Conservation (phyloP, 108 stramenopile genomes). For the Seminavis robusta region DNA sequence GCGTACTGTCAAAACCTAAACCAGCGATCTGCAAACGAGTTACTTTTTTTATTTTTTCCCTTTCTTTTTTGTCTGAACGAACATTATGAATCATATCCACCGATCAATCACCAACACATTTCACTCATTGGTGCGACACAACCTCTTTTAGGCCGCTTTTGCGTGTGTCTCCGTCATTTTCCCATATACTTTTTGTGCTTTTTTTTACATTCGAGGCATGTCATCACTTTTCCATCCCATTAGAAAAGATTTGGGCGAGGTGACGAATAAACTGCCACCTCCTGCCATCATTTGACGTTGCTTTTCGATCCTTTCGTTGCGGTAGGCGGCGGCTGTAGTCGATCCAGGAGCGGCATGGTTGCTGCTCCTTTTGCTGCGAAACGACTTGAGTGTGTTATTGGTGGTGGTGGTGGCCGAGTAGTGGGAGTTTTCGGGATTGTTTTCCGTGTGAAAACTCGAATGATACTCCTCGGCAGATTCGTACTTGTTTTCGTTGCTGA, state of each 20-base stretch:
- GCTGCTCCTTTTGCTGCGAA: neutral
- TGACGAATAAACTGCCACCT: slow-evolving; percentile 36
- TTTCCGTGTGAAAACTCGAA: neutral
- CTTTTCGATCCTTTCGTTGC: neutral
- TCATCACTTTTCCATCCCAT: slow-evolving; percentile 20
- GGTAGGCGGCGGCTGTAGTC: neutral
- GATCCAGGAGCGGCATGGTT: neutral
- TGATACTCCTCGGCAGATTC: neutral
- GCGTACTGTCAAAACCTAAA: too few relatives aligned
- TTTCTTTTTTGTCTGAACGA: neutral
- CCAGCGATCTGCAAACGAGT: too few relatives aligned
- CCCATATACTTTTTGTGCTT: too few relatives aligned
- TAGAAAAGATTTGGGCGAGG: slow-evolving; percentile 41
- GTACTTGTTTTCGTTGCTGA: slow-evolving; percentile 22
- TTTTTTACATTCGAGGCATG: neutral
- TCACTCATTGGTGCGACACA: neutral
- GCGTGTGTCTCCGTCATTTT: neutral
- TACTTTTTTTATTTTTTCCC: too few relatives aligned
- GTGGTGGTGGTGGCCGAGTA: neutral
- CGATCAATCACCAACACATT: neutral
- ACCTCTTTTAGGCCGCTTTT: neutral
- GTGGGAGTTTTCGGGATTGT: neutral
- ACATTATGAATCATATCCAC: neutral
- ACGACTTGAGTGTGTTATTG: neutral
- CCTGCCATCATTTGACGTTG: neutral